A percentile compares a stretch with the other conserved stretches of the same genome.
Evolutionary conservation across 768 basidiomycete genomes (phyloP).

Genomic region (Psilocybe sp.): DNA sequence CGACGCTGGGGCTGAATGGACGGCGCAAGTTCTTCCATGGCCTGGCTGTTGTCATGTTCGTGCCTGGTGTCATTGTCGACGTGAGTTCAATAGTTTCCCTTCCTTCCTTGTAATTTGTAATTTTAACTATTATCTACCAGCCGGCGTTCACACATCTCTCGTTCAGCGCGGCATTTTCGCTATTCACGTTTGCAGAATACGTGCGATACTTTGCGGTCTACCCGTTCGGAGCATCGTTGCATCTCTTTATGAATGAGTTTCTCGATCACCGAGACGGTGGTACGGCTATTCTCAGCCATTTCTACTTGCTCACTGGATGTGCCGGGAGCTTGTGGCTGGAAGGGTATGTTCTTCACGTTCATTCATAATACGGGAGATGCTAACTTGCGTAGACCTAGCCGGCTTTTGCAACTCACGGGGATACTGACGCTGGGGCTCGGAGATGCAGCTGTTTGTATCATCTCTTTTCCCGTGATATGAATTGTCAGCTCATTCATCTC

Average conservation of each 20-base stretch:
- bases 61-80: slow-evolving; percentile 90
- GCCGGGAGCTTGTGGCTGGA: slow-evolving; percentile 95
- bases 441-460: slow-evolving; percentile 78
- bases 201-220: slow-evolving; percentile 98
- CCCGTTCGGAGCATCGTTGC: slow-evolving; percentile 89
- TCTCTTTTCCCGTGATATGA: neutral
- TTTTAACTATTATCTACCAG: slow-evolving; percentile 38
- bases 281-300: slow-evolving; percentile 95
- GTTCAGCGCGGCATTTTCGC: slow-evolving; percentile 91
- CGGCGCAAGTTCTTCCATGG: slow-evolving; percentile 97
- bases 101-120: slow-evolving; percentile 5
- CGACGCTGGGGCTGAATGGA: slow-evolving; percentile 86
- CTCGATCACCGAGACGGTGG: slow-evolving; percentile 93
- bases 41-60: slow-evolving; percentile 92
- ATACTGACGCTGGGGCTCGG: slow-evolving; percentile 88
- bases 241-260: slow-evolving; percentile 97
- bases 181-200: slow-evolving; percentile 96
- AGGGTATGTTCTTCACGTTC: slow-evolving; percentile 52
- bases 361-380: neutral
- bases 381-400: slow-evolving; percentile 33
- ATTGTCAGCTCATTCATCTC: slow-evolving; percentile 1
- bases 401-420: slow-evolving; percentile 69
- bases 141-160: slow-evolving; percentile 95
- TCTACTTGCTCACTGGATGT: slow-evolving; percentile 94
- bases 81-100: slow-evolving; percentile 46